Base-by-base conservation (phyloP, 1,139 yeast species). In the Suhomyces anneliseae region DNA sequence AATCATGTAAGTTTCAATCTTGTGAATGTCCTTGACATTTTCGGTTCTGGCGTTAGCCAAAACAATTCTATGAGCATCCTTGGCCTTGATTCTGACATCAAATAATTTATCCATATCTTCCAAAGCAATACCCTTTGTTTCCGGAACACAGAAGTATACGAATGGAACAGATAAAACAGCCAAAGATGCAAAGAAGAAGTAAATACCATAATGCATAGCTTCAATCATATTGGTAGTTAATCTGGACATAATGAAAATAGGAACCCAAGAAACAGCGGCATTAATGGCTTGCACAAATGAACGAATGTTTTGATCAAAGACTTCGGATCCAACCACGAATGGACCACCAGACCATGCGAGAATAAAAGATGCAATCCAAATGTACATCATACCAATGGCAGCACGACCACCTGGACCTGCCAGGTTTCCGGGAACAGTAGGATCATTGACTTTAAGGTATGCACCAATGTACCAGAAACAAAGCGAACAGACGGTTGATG, bases 291-390 rank as follows among this genome's bases (percentile, higher is more conserved):
- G 77, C 34, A 69, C 73, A 46, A 72, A 72, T 6, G 76, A 65
- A 46, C 78, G 61, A 48, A 72, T 68, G 49, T 71, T 70, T 51
- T 69, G 74, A 54, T 71, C 76, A 52, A 70, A 72, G 1, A 72
- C 68, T 53, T 73, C 78, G 44, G 70, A 57, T 9, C 78, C 77
- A 40, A 71, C 69, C 36, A 73, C 76, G 51, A 69, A 73, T 3
- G 78, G 78, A 34, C 75, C 76, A 7, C 75, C 76, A 11, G 74
- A 69, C 78, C 78, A 73, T 1, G 76, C 76, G 39, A 67, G 59
- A 40, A 72, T 71, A 46, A 72, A 73, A 1, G 74, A 68, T 6
- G 75, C 75, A 42, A 72, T 69, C 76, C 77, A 72, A 40, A 72
- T 59, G 53, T 72, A 73, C 76, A 73, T 71, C 67, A 72, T 60